A percentile compares a stretch with the other conserved stretches of the same genome.
phyloP scores from a whole-genome alignment of 1,284 basidiomycete species.

The Cryptococcus floricola region DNA sequence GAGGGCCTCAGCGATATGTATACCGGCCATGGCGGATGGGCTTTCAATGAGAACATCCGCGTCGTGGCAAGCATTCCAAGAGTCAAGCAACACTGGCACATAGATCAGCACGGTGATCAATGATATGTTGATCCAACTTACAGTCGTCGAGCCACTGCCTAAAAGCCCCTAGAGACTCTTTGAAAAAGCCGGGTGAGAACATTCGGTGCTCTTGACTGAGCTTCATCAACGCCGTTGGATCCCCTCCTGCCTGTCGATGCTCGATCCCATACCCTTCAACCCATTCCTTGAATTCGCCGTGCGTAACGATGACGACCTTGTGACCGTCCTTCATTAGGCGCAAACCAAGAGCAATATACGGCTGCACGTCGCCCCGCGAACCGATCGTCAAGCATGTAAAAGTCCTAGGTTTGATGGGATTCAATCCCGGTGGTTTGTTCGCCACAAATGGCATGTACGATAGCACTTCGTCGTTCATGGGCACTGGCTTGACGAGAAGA shows the following conservation, averaged over 20 bases:
- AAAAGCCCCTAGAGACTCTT: constrained; percentile 64
- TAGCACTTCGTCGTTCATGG: constrained; percentile 38
- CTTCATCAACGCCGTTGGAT: constrained; percentile 65
- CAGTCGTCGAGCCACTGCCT: constrained; percentile 71
- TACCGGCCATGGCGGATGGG: constrained; percentile 73
- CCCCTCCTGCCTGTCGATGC: constrained; percentile 69
- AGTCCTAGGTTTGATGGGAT: constrained; percentile 31
- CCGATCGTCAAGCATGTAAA: constrained; percentile 52
- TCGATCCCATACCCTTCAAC: constrained; percentile 63
- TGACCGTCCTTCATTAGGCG: constrained; percentile 57
- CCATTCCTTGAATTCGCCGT: constrained; percentile 61
- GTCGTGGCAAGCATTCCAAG: constrained; percentile 67
- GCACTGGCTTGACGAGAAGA: constrained; percentile 18
- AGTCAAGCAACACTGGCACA: constrained; percentile 58
- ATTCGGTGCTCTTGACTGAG: constrained; percentile 60
- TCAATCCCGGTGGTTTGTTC: constrained; percentile 28
- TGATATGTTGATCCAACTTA: constrained; percentile 40
- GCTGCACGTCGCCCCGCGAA: constrained; percentile 53
- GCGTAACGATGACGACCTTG: constrained; percentile 57
- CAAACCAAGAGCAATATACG: constrained; percentile 51
- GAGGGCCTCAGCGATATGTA: constrained; percentile 76
- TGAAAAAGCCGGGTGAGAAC: constrained; percentile 79
- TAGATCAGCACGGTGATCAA: not conserved
- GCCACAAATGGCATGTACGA: constrained; percentile 46
- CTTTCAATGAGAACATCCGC: constrained; percentile 64